Percentiles rank a stretch among this genome's conserved stretches.
phyloP scores from a whole-genome alignment of 2,329 filamentous ascomycete genomes.

The Aspergillus melleus region DNA sequence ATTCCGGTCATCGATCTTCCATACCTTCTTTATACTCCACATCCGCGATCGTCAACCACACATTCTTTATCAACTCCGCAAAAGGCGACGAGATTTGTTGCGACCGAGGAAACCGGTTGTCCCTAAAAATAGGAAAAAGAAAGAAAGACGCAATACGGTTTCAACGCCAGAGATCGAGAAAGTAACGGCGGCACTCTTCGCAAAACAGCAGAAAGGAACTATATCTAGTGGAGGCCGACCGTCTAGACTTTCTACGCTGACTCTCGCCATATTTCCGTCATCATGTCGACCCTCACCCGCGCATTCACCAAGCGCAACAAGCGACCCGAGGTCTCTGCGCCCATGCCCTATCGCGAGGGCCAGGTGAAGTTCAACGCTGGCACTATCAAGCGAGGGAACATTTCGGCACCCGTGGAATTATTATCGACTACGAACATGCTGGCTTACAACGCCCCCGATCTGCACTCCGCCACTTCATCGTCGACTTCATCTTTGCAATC shows the following conservation, averaged over 20 bases:
- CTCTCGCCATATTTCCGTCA: slow-evolving; percentile 12
- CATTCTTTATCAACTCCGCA: slow-evolving; percentile 21
- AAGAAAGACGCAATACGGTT: neutral
- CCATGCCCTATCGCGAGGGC: slow-evolving; percentile 46
- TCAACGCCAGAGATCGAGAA: neutral
- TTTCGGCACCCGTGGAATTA: slow-evolving; percentile 83
- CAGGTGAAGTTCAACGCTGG: slow-evolving; percentile 46
- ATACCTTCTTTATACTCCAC: slow-evolving; percentile 26
- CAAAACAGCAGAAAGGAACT: slow-evolving; percentile 9
- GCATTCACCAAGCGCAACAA: slow-evolving; percentile 52
- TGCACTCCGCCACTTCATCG: slow-evolving; percentile 51
- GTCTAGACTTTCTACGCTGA: neutral
- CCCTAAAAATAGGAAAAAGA: slow-evolving; percentile 17
- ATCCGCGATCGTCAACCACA: slow-evolving; percentile 29
- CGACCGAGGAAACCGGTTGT: slow-evolving; percentile 10
- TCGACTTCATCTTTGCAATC: slow-evolving; percentile 60
- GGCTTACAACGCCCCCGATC: slow-evolving; percentile 89
- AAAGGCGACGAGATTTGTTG: slow-evolving; percentile 10
- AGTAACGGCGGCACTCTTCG: neutral
- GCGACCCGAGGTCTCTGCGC: slow-evolving; percentile 46
- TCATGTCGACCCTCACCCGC: slow-evolving; percentile 43
- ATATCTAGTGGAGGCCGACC: slow-evolving; percentile 4
- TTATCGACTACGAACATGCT: slow-evolving; percentile 96
- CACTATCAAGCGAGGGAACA: slow-evolving; percentile 54
- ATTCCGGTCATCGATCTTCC: slow-evolving; percentile 32